phyloP scores from a whole-genome alignment of 2,329 filamentous ascomycete species.

The Cadophora sp. region DNA sequence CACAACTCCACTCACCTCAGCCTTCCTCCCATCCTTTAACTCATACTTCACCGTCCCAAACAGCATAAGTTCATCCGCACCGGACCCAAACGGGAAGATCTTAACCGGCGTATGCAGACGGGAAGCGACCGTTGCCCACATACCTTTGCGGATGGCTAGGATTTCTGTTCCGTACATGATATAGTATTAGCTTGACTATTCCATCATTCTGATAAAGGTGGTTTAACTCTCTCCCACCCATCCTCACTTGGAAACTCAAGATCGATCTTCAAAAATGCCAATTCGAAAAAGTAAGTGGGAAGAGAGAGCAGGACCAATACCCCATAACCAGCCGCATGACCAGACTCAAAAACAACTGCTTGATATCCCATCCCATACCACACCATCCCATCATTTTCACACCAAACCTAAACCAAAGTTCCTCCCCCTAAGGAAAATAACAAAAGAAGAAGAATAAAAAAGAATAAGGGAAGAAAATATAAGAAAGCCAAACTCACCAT shows the following conservation, averaged over 20 bases:
- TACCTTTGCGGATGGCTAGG: conserved; percentile 54
- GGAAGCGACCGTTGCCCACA: conserved; percentile 59
- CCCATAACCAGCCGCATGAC: no score
- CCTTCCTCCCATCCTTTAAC: conserved; percentile 54
- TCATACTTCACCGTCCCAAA: conserved; percentile 59
- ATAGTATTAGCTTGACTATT: neutral
- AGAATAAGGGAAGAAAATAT: no score
- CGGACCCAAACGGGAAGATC: conserved; percentile 57
- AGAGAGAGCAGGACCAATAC: no score
- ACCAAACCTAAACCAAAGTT: neutral
- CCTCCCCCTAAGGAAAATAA: neutral
- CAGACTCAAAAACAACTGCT: no score
- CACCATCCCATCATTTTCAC: no score
- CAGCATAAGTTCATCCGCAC: conserved; percentile 58
- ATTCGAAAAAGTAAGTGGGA: no score
- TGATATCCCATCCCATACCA: no score
- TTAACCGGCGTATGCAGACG: conserved; percentile 54
- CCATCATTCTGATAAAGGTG: no score
- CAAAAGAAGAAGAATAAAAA: neutral
- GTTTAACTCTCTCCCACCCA: no score
- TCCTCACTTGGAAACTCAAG: no score
- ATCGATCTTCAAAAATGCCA: no score
- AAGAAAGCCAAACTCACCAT: conserved; percentile 51
- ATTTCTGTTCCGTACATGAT: conserved; percentile 50
- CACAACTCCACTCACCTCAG: conserved; percentile 29